These are phyloP conservation scores for Cyberlindnera amylophila DNA, from an alignment of 805 yeast species.

Conservation along the genomic window DNA sequence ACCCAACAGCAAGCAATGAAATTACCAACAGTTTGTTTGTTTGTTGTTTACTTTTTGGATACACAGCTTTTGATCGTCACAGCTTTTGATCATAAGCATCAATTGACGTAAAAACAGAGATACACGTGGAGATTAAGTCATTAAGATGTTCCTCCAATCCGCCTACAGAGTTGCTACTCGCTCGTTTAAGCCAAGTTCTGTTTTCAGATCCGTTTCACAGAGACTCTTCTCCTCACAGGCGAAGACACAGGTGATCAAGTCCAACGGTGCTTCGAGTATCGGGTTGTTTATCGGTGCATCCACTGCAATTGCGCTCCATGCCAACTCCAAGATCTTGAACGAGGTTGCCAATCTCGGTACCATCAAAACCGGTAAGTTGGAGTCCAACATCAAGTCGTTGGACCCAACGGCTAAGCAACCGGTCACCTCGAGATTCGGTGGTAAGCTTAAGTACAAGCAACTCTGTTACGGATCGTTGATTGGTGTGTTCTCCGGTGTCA, in stretches of 20 bases:
- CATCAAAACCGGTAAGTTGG: slow-evolving; percentile 13
- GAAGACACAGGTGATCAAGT: slow-evolving; percentile 1
- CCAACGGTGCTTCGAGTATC: slow-evolving; percentile 9
- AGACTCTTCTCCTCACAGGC: slow-evolving; percentile 8
- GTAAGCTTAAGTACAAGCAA: slow-evolving; percentile 51
- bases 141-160: slow-evolving; percentile 18
- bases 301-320: slow-evolving; percentile 14
- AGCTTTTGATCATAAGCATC: too few relatives aligned
- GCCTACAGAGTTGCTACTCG: slow-evolving; percentile 17
- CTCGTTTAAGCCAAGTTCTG: slow-evolving; percentile 10
- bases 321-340: slow-evolving; percentile 25
- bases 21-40: too few relatives aligned
- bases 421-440: slow-evolving; percentile 32
- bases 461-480: slow-evolving; percentile 57
- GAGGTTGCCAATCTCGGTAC: slow-evolving; percentile 26
- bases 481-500: slow-evolving; percentile 53
- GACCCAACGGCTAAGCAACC: slow-evolving; percentile 13
- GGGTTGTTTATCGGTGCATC: slow-evolving; percentile 27
- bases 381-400: slow-evolving; percentile 10
- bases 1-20: too few relatives aligned
- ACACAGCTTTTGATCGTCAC: too few relatives aligned
- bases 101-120: too few relatives aligned
- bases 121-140: not conserved
- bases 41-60: too few relatives aligned
- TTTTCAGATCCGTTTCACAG: slow-evolving; percentile 9